Percentiles rank a stretch among this genome's conserved stretches.
phyloP scores from a whole-genome alignment of 805 yeast species.

The Starmera amethionina region DNA sequence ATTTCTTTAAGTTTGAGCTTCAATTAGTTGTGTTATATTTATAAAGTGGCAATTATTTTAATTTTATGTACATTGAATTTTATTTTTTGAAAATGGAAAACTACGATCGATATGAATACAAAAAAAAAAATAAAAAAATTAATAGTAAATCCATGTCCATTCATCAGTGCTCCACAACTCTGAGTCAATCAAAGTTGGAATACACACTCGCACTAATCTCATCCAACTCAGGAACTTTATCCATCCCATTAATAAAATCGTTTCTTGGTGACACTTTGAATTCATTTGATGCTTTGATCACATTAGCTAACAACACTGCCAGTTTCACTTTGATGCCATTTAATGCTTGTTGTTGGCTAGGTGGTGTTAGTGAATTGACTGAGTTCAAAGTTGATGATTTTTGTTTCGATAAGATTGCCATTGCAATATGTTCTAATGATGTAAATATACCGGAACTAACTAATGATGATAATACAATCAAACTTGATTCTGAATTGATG shows the following conservation, averaged over 20 bases:
- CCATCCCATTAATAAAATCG: constrained; percentile 36
- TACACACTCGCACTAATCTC: constrained; percentile 88
- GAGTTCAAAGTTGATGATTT: constrained; percentile 5
- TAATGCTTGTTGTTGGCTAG: constrained; percentile 6
- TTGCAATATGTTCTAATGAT: constrained; percentile 21
- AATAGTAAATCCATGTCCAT: too few relatives aligned
- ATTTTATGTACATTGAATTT: too few relatives aligned
- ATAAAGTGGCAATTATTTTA: too few relatives aligned
- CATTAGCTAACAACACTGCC: constrained; percentile 62
- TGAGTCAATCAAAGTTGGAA: constrained; percentile 46
- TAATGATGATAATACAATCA: constrained; percentile 24
- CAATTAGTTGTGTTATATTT: too few relatives aligned
- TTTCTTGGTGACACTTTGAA: constrained; percentile 35
- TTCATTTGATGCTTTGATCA: constrained; percentile 53
- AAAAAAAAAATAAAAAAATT: too few relatives aligned
- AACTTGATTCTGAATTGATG: constrained; percentile 26
- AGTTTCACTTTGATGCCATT: constrained; percentile 32
- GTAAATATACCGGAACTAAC: constrained; percentile 26
- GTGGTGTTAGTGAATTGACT: too few relatives aligned
- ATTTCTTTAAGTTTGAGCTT: neutral
- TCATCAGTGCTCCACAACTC: too few relatives aligned
- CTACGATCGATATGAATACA: too few relatives aligned
- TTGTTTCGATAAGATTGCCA: constrained; percentile 7
- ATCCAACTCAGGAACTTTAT: constrained; percentile 54
- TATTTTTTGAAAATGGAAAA: too few relatives aligned